Evolutionary conservation across 2,329 filamentous ascomycete genomes (phyloP), one percentile per base, ranked within the genome.

Genomic region (Microdochium paspali): DNA sequence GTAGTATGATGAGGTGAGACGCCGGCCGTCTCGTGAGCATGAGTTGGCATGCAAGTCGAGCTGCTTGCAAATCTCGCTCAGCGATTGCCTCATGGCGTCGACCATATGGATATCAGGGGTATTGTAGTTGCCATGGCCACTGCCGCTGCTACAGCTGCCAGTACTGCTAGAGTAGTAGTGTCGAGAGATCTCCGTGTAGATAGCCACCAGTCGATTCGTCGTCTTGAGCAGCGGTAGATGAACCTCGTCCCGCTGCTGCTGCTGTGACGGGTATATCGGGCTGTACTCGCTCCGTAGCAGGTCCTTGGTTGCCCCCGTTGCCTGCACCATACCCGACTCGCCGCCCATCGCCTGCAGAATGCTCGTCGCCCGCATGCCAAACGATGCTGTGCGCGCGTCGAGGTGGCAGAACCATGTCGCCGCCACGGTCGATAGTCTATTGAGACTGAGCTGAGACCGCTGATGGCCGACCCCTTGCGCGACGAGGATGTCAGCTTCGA

Each of bases 361-460:
- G 13, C 24, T 20, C 25, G 12, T 30, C 10, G 7, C 4, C 24
- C 25, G 25, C 25, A 15, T 15, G 12, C 44, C 44, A 21, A 46
- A 46, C 2, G 44, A 26, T 21, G 44, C 30, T 12, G 44, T 20
- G 10, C 44, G 44, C 6, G 28, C 25, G 28, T 46, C 44, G 18
- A 46, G 26, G 28, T 31, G 35, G 28, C 44, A 46, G 18, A 46
- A 46, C 44, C 44, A 46, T 12, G 15, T 31, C n/a, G 44, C 24
- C 7, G 32, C 28, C n/a, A 21, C 32, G 44, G 32, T 20, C 15
- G 28, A 46, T 15, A 46, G 10, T 9, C 24, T 21, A 20, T 32
- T 28, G 5, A 21, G 5, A 7, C 18, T 20, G 26, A 28, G 26
- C 26, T 28, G 26, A 13, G 26, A 13, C 26, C 26, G 26, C 26